These are phyloP conservation scores for Calonectria leucothoes DNA, from an alignment of 2,329 filamentous ascomycete species.

Conservation along the genomic window DNA sequence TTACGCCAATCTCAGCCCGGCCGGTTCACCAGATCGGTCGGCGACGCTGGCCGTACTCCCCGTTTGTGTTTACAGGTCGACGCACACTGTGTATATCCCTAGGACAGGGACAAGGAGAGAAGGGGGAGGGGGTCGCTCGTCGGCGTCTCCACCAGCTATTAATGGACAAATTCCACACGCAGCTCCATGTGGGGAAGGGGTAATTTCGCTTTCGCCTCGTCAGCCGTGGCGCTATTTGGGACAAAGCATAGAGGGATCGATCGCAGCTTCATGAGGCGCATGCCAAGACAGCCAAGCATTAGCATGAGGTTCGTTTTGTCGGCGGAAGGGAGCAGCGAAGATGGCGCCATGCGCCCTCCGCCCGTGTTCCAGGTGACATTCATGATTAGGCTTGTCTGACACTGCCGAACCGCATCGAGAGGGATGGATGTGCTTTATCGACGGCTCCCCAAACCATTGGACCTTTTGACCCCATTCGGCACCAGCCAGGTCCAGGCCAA, in stretches of 20 bases:
- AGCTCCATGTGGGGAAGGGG: background rate
- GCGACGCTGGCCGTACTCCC: background rate
- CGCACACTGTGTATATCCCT: background rate
- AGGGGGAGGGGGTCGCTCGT: background rate
- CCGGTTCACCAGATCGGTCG: background rate
- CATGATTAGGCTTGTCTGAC: background rate
- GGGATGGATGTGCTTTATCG: background rate
- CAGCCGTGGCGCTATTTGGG: background rate
- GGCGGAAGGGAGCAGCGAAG: background rate
- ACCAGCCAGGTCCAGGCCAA: background rate
- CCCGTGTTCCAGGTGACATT: background rate
- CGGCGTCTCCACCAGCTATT: background rate
- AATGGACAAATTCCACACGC: slow-evolving; percentile 1
- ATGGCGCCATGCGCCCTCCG: background rate
- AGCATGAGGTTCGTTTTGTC: background rate
- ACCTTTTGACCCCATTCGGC: background rate
- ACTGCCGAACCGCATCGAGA: background rate
- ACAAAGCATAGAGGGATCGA: background rate
- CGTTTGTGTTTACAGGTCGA: background rate
- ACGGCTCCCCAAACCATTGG: background rate
- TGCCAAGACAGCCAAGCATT: slow-evolving; percentile 4
- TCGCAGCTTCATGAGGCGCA: slow-evolving; percentile 2
- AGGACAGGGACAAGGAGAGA: background rate
- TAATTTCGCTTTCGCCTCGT: slow-evolving; percentile 1
- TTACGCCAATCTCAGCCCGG: background rate